Evolutionary conservation across 1,284 basidiomycete genomes (phyloP), one percentile per base, ranked within the genome.

Genomic region (Sporisorium scitamineum): DNA sequence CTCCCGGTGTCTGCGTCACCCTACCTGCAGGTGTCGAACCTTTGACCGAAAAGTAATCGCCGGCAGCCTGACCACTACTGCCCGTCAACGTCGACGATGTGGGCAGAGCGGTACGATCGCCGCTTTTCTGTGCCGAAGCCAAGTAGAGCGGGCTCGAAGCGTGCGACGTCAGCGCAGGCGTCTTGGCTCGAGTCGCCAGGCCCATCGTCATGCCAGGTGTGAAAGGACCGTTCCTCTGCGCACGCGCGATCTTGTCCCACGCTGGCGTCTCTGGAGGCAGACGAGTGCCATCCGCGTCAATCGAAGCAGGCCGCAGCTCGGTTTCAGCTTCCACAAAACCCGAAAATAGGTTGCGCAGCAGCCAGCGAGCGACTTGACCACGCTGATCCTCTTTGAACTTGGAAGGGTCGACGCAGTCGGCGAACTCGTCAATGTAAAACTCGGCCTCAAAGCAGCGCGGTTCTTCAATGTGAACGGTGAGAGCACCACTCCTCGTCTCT

Each of bases 341-440:
- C 65, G 79, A 73, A 54, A 86, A 85, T 11, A 86, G 73, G 26
- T 81, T 83, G 27, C 81, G 82, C 26, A 85, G 61, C 27, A 85
- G 73, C 81, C 82, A 86, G 37, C 81, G 78, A 50, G 75, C 82
- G 13, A 81, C 66, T 48, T 75, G 66, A 3, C 70, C 68, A 26
- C 81, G 54, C 45, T 91, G 88, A 81, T 98, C 95, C 53, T 95
- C 93, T 52, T 88, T 90, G 72, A 90, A 74, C 89, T 57, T 42
- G 22, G 45, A 42, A 5, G 52, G 44, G 29, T 66, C 59, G 26
- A 67, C 51, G 50, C 70, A 80, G 32, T 54, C 55, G 56, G 68
- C 59, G 91, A 90, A 86, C 65, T 99, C 96, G 84, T 98, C 95
- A 4, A 92, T 91, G 84, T 97, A 98, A 4, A 96, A 91, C 86